These are phyloP conservation scores for Linaria vulgaris DNA, from an alignment of 257 asterid genomes.

Conservation along the genomic window DNA sequence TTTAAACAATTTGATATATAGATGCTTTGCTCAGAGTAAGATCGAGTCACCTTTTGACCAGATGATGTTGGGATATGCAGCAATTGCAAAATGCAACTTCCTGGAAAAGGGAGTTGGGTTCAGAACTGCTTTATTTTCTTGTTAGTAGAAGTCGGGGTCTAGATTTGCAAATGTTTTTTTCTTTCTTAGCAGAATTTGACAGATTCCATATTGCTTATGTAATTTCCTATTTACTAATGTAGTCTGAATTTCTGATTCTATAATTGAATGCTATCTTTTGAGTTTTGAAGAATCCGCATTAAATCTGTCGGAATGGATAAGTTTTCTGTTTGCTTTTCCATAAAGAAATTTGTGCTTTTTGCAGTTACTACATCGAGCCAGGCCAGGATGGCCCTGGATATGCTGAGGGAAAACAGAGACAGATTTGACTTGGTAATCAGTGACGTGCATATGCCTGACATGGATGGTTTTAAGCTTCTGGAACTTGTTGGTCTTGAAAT, in stretches of 20 bases:
- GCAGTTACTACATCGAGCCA: slow-evolving; percentile 50
- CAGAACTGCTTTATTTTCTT: too few species aligned
- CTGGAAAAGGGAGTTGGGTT: too few species aligned
- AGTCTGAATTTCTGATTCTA: neutral
- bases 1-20: too few species aligned
- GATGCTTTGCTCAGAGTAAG: too few species aligned
- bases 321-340: neutral
- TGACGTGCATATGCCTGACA: slow-evolving; percentile 69
- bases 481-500: slow-evolving; percentile 65
- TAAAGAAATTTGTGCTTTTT: neutral
- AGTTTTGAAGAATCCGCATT: neutral
- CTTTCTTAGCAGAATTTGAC: too few species aligned
- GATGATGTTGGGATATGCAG: too few species aligned
- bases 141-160: too few species aligned
- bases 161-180: too few species aligned
- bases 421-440: slow-evolving; percentile 61
- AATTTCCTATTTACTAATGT: neutral
- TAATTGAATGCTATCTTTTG: neutral
- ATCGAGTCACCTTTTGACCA: too few species aligned
- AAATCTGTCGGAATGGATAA: neutral
- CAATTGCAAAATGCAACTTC: too few species aligned
- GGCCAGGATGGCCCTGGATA: slow-evolving; percentile 49
- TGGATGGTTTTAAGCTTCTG: slow-evolving; percentile 71
- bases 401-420: slow-evolving; percentile 53
- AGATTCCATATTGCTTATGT: too few species aligned